Evolutionary conservation across 352 stramenopile species (phyloP), one percentile per base, ranked within the genome.

Genomic region (Globisporangium sylvaticum): DNA sequence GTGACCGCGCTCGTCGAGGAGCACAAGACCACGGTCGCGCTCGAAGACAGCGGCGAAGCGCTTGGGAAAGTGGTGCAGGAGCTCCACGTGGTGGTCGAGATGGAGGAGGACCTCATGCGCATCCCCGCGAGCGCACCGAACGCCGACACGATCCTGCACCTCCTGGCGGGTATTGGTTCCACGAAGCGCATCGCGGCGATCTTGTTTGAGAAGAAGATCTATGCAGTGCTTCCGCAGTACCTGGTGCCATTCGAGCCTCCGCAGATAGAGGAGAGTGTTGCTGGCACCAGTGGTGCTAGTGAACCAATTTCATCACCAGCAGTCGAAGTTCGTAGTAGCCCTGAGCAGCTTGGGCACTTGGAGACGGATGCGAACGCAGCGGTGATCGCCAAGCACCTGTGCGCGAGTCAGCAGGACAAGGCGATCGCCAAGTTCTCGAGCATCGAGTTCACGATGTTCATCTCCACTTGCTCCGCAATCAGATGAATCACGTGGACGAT

Each of bases 21-120:
- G 58, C 83, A 94, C 74, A 91, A 91, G 54, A 87, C 59, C 12
- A 88, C 80, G 0, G 89, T 94, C 14, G 73, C 84, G 4, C 72
- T 90, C 0, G 82, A 92, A 75, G 82, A 92, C 58, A 88, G 76
- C n/a, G 76, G 81, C 4, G 77, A 91, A 62, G 66, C 82, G 15
- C 63, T 90, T 20, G 59, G 58, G 0, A 66, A 74, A 5, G 83
- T 91, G 70, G 70, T 91, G 1, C 68, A 77, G 18, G 83, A 90
- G 62, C 70, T 93, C 9, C 24, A 68, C 18, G 58, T 71, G 2
- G 64, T 70, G 20, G 61, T 22, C 8, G 58, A 74, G 5, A 66
- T 74, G n/a, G 46, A 66, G 2, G 68, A 73, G 55, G 63, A 83
- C 18, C 42, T 66, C 0, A 34, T 75, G 50, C 29, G 25, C 3